Evolutionary conservation across 2,329 filamentous ascomycete genomes (phyloP), one percentile per base, ranked within the genome.

Genomic region (Pestalotiopsis sp.): DNA sequence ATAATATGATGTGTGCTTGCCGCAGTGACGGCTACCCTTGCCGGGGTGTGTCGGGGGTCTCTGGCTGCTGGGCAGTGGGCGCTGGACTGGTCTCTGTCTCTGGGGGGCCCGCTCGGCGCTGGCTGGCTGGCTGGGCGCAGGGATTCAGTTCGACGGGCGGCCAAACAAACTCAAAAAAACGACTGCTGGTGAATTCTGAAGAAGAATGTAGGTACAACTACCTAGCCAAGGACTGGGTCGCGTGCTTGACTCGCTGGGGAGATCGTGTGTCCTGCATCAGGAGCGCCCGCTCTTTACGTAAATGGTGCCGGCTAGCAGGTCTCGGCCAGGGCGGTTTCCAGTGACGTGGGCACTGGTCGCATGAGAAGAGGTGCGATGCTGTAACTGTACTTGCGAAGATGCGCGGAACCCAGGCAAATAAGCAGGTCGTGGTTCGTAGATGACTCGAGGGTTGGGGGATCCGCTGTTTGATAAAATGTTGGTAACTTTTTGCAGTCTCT

Each of bases 211-310:
- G 31, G 25, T 20, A 62, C 59, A 36, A 58, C 25, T 52, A 39
- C 56, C 12, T 25, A 59, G 13, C 20, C 12, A 23, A 25, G 59
- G 31, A 36, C n/a, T 14, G n/a, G 25, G 59, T 62, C 59, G 59
- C 36, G 64, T 56, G 45, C 45, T 66, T 58, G 64, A 66, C 41
- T 66, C 52, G 59, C 17, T 67, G 31, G 65, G 13, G 17, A 36
- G 52, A 62, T 67, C 59, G 66, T 62, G 65, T 66, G 66, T 67
- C 58, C 57, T 66, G 57, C 31, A 41, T 58, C 57, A 52, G 58
- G 58, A 17, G 39, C n/a, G 59, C 25, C 59, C 45, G 61, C 20
- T 38, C 36, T 63, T 49, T 67, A 67, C 66, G 66, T 67, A 67
- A 67, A 20, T 58, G 20, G 25, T 52, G 39, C 36, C 27, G 20